Conservation (phyloP, 768 basidiomycete genomes). For the Russula griseocarnosa region DNA sequence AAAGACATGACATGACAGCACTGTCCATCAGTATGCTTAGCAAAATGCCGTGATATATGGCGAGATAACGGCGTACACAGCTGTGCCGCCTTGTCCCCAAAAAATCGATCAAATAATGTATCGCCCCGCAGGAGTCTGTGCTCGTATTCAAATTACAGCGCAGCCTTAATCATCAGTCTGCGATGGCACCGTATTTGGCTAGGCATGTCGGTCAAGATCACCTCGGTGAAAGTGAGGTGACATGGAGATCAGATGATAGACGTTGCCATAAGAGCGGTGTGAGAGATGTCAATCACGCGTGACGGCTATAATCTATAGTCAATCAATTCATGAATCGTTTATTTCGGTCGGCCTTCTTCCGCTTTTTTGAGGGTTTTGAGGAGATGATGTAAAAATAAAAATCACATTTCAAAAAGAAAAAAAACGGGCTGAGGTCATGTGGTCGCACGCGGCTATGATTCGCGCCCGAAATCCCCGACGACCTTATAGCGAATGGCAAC, state of each 20-base stretch:
- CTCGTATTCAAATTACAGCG: no score
- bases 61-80: neutral
- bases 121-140: neutral
- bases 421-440: neutral
- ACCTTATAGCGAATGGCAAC: neutral
- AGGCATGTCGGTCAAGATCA: neutral
- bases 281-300: no score
- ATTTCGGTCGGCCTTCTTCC: no score
- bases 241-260: no score
- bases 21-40: neutral
- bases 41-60: neutral
- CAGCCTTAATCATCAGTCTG: no score
- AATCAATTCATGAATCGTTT: no score
- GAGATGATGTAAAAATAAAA: no score
- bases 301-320: no score
- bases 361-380: no score
- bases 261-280: no score
- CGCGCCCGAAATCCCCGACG: neutral
- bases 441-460: neutral
- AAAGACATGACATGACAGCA: neutral
- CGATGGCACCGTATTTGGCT: neutral
- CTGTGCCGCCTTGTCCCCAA: neutral
- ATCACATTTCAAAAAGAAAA: neutral
- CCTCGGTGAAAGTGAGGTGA: no score
- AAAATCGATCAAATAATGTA: neutral